phyloP scores from a whole-genome alignment of 2,329 filamentous ascomycete genomes.

The Paecilomyces dactylethromorphus region DNA sequence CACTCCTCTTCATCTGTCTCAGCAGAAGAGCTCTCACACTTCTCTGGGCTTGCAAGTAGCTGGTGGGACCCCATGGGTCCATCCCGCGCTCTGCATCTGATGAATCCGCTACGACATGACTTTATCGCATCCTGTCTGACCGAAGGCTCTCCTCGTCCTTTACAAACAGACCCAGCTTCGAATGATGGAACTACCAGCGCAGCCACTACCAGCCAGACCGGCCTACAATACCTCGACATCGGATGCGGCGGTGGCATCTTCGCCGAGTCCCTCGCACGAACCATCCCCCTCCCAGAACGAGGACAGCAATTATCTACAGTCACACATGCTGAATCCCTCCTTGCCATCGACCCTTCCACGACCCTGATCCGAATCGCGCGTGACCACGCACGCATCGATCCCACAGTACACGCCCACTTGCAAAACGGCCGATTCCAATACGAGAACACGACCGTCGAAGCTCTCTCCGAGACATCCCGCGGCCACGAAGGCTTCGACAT shows the following conservation, averaged over 20 bases:
- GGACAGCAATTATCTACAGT: slow-evolving; percentile 14
- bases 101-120: slow-evolving; percentile 94
- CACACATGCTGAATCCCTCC: slow-evolving; percentile 35
- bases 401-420: slow-evolving; percentile 47
- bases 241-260: slow-evolving; percentile 97
- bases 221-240: slow-evolving; percentile 74
- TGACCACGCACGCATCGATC: slow-evolving; percentile 69
- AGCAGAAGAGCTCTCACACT: slow-evolving; percentile 83
- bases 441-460: slow-evolving; percentile 69
- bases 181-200: slow-evolving; percentile 8
- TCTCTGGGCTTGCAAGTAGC: slow-evolving; percentile 82
- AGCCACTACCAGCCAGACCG: slow-evolving; percentile 15
- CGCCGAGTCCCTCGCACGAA: slow-evolving; percentile 58
- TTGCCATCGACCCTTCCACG: slow-evolving; percentile 40
- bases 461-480: slow-evolving; percentile 41
- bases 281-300: slow-evolving; percentile 21
- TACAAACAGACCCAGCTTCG: neutral
- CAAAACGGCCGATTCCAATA: slow-evolving; percentile 60
- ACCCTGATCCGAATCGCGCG: slow-evolving; percentile 57
- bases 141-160: slow-evolving; percentile 38
- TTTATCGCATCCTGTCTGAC: slow-evolving; percentile 73
- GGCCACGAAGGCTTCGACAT: slow-evolving; percentile 57
- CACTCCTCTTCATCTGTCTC: slow-evolving; percentile 65
- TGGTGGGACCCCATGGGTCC: slow-evolving; percentile 98
- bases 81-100: slow-evolving; percentile 86